Evolutionary conservation across 352 stramenopile genomes (phyloP).

Genomic region (Pythium sp.): DNA sequence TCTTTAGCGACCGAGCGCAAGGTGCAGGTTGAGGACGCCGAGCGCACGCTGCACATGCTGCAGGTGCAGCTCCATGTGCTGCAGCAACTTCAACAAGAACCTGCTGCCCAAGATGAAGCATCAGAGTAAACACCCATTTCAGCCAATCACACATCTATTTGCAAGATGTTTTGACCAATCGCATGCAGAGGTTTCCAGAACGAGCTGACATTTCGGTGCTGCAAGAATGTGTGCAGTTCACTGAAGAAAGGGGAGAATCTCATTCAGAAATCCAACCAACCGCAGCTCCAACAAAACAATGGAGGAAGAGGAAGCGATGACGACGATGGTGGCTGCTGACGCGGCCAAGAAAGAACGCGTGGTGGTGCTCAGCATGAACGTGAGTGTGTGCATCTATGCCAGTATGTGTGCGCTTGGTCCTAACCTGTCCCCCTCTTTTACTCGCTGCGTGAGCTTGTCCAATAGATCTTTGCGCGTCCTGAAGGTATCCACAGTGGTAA

Average conservation of each 20-base stretch:
- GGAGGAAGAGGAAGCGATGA: slow-evolving; percentile 5
- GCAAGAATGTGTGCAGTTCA: not conserved
- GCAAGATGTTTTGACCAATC: slow-evolving; percentile 10
- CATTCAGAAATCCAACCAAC: not conserved
- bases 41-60: slow-evolving; percentile 42
- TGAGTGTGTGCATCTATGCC: slow-evolving; percentile 26
- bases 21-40: slow-evolving; percentile 36
- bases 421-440: not conserved
- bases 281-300: not conserved
- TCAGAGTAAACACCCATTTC: not conserved
- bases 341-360: slow-evolving; percentile 39
- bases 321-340: not conserved
- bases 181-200: slow-evolving; percentile 14
- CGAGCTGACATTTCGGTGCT: slow-evolving; percentile 10
- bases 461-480: slow-evolving; percentile 72
- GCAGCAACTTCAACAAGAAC: slow-evolving; percentile 1
- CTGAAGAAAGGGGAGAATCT: not conserved
- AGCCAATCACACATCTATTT: slow-evolving; percentile 12
- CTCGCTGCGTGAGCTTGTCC: not conserved
- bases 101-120: not conserved
- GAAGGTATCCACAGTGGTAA: slow-evolving; percentile 73
- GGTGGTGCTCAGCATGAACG: slow-evolving; percentile 69
- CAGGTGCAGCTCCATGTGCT: slow-evolving; percentile 30
- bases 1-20: slow-evolving; percentile 28
- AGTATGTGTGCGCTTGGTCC: not conserved